phyloP scores from a whole-genome alignment of 768 basidiomycete genomes.

The Zangia roseola region DNA sequence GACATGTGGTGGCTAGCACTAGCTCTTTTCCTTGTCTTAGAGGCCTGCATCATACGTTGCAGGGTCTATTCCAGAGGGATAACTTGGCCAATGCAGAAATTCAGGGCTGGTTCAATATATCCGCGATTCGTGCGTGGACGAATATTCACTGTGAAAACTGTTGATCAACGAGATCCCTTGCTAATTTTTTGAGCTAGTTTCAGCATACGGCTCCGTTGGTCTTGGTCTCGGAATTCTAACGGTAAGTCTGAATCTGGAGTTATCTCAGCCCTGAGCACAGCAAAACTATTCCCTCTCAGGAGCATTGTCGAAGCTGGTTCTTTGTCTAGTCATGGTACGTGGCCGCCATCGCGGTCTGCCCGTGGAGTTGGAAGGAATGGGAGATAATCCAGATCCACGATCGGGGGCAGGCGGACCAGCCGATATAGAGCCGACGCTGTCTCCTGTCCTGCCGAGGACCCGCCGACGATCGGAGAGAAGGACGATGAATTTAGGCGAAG shows the following conservation, averaged over 20 bases:
- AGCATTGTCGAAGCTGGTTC: constrained; percentile 84
- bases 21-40: constrained; percentile 87
- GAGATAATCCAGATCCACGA: constrained; percentile 11
- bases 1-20: constrained; percentile 96
- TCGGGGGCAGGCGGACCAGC: constrained; percentile 2
- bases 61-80: constrained; percentile 44
- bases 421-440: neutral
- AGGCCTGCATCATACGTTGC: constrained; percentile 48
- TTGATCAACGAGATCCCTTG: neutral
- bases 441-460: neutral
- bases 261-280: constrained; percentile 38
- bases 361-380: constrained; percentile 53
- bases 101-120: constrained; percentile 81
- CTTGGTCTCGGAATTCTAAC: constrained; percentile 87
- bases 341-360: constrained; percentile 89
- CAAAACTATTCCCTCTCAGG: constrained; percentile 81
- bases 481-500: neutral
- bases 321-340: constrained; percentile 89
- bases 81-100: constrained; percentile 54
- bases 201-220: constrained; percentile 87
- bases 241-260: constrained; percentile 40
- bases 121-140: constrained; percentile 59
- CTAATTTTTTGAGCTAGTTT: constrained; percentile 84
- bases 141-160: neutral
- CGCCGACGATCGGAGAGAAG: neutral